Evolutionary conservation across 2,329 filamentous ascomycete species (phyloP).

Genomic region (Monosporascus cannonballus): DNA sequence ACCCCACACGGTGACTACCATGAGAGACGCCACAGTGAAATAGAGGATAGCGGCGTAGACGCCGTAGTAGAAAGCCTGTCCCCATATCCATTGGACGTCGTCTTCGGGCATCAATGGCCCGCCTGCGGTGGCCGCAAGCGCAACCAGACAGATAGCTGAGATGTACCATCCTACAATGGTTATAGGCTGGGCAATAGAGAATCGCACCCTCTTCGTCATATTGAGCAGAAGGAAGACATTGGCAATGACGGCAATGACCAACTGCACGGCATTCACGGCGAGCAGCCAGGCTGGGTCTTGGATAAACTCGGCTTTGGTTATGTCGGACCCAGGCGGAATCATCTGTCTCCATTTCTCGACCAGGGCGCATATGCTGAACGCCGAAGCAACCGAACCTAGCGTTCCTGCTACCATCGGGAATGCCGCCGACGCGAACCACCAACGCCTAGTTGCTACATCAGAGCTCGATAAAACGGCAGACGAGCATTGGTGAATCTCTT

Average conservation of each 20-base stretch:
- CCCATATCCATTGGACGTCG: conserved; percentile 53
- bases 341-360: conserved; percentile 70
- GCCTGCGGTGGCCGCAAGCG: conserved; percentile 59
- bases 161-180: conserved; percentile 77
- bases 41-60: conserved; percentile 76
- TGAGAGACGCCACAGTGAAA: conserved; percentile 68
- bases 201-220: conserved; percentile 74
- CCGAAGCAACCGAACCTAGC: conserved; percentile 78
- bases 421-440: conserved; percentile 59
- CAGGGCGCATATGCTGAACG: conserved; percentile 82
- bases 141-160: conserved; percentile 58
- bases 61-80: conserved; percentile 83
- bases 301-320: conserved; percentile 47
- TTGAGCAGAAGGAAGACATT: conserved; percentile 82
- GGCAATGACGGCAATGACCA: conserved; percentile 68
- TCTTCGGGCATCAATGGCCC: conserved; percentile 45
- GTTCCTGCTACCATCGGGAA: conserved; percentile 80
- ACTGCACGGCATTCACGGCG: conserved; percentile 69
- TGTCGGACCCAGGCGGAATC: conserved; percentile 38
- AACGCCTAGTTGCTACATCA: conserved; percentile 37
- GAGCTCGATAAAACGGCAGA: not conserved
- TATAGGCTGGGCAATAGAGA: conserved; percentile 73
- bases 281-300: conserved; percentile 69
- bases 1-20: conserved; percentile 74
- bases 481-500: conserved; percentile 6